Percentiles rank a stretch among this genome's conserved stretches.
phyloP scores from a whole-genome alignment of 164 flowering plant species.

The Nymphaea colorata region DNA sequence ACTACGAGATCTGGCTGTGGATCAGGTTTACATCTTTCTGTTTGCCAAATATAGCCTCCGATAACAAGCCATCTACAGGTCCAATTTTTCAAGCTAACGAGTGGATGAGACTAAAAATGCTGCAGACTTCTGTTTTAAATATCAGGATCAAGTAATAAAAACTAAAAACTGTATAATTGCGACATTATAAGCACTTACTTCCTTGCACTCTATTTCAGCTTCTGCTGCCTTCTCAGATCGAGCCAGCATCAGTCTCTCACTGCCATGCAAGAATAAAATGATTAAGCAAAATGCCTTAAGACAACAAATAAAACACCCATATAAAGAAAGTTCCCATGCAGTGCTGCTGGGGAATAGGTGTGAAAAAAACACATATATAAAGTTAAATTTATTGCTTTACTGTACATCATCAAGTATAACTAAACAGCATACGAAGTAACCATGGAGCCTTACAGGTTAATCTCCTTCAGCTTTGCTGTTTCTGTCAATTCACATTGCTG shows the following conservation, averaged over 20 bases:
- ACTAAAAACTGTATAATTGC: too few species aligned
- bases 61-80: too few species aligned
- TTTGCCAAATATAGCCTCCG: too few species aligned
- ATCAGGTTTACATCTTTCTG: too few species aligned
- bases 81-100: too few species aligned
- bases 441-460: constrained; percentile 63
- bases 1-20: too few species aligned
- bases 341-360: not conserved
- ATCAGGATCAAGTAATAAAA: not conserved
- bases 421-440: not conserved
- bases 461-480: constrained; percentile 83
- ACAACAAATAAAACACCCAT: not conserved
- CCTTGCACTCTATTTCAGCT: constrained; percentile 30
- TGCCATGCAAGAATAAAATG: constrained; percentile 15
- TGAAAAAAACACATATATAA: not conserved
- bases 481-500: constrained; percentile 93
- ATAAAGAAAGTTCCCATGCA: not conserved
- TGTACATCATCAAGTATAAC: not conserved
- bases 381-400: not conserved
- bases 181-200: not conserved
- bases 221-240: constrained; percentile 1
- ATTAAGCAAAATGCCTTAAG: not conserved
- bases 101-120: not conserved
- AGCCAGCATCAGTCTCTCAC: constrained; percentile 65
- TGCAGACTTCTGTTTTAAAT: not conserved